These are phyloP conservation scores for Eimeria falciformis DNA, from an alignment of 169 alveolate genomes.

Conservation along the genomic window DNA sequence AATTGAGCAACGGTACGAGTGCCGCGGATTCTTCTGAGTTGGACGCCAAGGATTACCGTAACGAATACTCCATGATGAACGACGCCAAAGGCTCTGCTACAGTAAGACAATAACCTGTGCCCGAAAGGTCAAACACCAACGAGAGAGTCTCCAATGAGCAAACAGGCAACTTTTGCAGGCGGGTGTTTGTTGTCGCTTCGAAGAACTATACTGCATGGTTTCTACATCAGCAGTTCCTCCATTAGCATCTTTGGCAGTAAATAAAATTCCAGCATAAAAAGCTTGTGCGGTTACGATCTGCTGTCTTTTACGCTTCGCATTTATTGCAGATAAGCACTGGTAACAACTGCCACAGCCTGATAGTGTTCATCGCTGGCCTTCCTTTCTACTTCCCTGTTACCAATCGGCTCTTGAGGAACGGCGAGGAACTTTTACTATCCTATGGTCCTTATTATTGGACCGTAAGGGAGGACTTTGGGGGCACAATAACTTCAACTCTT, in stretches of 20 bases:
- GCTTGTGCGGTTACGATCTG: too few relatives aligned
- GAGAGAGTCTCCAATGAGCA: not conserved
- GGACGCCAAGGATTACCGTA: constrained; percentile 54
- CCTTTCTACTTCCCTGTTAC: constrained; percentile 54
- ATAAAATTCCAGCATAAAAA: too few relatives aligned
- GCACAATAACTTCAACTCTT: too few relatives aligned
- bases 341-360: constrained; percentile 53
- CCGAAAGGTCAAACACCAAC: too few relatives aligned
- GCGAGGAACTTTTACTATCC: constrained; percentile 57
- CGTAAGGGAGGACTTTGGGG: not conserved
- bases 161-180: not conserved
- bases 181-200: not conserved
- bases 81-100: constrained; percentile 43
- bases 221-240: too few relatives aligned
- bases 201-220: too few relatives aligned
- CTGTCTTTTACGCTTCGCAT: not conserved
- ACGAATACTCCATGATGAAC: constrained; percentile 57
- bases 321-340: not conserved
- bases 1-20: constrained; percentile 13
- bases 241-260: too few relatives aligned
- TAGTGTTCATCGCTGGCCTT: constrained; percentile 49
- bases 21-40: constrained; percentile 16
- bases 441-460: constrained; percentile 58
- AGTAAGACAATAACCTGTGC: too few relatives aligned
- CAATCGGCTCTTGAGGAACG: constrained; percentile 20